Base-by-base conservation (phyloP, 2,329 filamentous ascomycete genomes). In the Colletotrichum sp. region DNA sequence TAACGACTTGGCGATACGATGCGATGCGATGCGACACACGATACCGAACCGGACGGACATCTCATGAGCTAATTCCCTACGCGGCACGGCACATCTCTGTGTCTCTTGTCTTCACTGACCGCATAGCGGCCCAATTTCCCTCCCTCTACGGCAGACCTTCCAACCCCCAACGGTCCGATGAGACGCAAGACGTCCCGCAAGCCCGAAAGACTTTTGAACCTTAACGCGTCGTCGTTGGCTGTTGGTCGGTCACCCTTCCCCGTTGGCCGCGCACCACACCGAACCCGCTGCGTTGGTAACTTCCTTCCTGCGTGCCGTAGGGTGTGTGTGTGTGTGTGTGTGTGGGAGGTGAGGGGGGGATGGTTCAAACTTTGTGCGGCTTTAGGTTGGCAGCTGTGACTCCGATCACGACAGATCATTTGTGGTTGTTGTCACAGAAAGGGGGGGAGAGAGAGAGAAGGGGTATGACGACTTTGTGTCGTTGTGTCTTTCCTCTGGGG, bases 351-450 rank as follows among this genome's bases (percentile, higher is more conserved):
- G 43, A 4, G 43, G 43, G 43, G 43, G 43, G 43, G 10, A 6
- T 6, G 18, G 36, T 28, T 27, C 66, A 55, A 55, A 70, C 68
- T 52, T 34, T 65, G 48, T 64, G 9, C 12, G 16, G 43, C 12
- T 25, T 68, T 73, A 68, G 66, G 70, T 73, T 73, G 73, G 39
- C 73, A 69, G 43, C 70, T 68, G 73, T 64, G 73, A 75, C 64
- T 52, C 70, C 70, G 73, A 73, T 73, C 64, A 73, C 64, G 73
- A 73, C 56, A 56, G 66, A 55, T 62, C 60, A 58, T 32, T 39
- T 28, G 27, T 30, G 28, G 27, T 16, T 58, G 25, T 65, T 64
- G 22, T 8, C 56, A 66, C 61, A 28, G 68, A 22, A 32, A 52
- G 61, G 34, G 28, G 39, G 39, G 30, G 28, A n/a, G 9, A 48